Evolutionary conservation across 2,329 filamentous ascomycete species (phyloP).

Genomic region (Furcasterigmium sp.): DNA sequence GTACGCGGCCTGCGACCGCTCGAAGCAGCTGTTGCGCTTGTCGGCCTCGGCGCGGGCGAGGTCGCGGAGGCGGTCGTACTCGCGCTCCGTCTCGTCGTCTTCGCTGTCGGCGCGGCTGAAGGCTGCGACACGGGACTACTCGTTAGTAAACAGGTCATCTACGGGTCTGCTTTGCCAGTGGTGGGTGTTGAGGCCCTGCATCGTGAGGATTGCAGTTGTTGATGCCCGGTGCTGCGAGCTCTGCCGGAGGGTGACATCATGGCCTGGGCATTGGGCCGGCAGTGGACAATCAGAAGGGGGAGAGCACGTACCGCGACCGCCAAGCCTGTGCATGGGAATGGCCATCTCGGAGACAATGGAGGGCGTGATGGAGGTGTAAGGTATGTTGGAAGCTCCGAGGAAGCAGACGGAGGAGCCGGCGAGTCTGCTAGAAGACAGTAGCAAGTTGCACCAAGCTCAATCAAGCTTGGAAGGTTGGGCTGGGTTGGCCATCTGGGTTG

Average conservation of each 20-base stretch:
- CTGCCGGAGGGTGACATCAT: conserved; percentile 1
- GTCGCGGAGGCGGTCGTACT: conserved; percentile 87
- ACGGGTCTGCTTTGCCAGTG: no score
- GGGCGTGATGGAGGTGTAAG: no score
- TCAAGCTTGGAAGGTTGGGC: no score
- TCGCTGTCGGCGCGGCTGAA: conserved; percentile 67
- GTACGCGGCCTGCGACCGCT: conserved; percentile 74
- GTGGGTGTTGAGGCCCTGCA: no score
- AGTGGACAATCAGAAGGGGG: not conserved
- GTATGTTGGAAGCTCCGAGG: no score
- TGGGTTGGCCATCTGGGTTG: no score
- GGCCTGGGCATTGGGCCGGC: not conserved
- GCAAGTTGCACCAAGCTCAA: no score
- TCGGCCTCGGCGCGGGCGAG: conserved; percentile 75
- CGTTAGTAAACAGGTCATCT: no score
- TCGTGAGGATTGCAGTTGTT: not conserved
- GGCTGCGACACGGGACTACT: conserved; percentile 47
- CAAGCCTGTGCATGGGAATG: conserved; percentile 13
- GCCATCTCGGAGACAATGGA: no score
- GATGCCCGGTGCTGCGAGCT: not conserved
- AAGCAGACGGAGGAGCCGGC: no score
- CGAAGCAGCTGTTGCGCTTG: conserved; percentile 74
- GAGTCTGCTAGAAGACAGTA: no score
- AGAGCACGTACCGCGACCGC: conserved; percentile 11
- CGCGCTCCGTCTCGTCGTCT: conserved; percentile 65